These are phyloP conservation scores for Trichomonascaceae sp. DNA, from an alignment of 1,139 yeast species.

Conservation along the genomic window DNA sequence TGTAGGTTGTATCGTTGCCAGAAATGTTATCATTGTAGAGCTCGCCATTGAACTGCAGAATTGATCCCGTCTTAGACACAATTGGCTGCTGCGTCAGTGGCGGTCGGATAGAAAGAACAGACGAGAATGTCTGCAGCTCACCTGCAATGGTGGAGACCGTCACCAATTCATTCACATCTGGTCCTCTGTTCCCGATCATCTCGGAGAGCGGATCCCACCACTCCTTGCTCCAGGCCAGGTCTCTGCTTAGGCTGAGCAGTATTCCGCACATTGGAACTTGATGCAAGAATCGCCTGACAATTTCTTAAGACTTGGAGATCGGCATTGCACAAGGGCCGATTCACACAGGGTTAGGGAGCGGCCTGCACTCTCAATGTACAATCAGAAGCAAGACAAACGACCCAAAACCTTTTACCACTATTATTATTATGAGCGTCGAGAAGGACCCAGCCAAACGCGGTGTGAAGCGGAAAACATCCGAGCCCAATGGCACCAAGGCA, in stretches of 20 bases:
- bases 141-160: conserved; percentile 1
- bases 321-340: no score
- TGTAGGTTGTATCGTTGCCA: conserved; percentile 38
- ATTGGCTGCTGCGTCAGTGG: conserved; percentile 72
- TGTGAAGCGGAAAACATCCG: no score
- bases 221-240: conserved; percentile 2
- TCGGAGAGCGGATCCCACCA: conserved; percentile 7
- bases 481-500: no score
- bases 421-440: no score
- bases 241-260: conserved; percentile 7
- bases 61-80: conserved; percentile 13
- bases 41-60: conserved; percentile 80
- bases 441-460: no score
- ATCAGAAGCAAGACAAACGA: no score
- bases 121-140: conserved; percentile 30
- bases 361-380: no score
- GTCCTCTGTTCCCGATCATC: conserved; percentile 16
- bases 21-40: conserved; percentile 47
- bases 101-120: conserved; percentile 64
- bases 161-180: conserved; percentile 5
- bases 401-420: no score
- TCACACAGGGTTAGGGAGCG: no score
- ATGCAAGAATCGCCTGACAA: no score
- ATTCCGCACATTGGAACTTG: conserved; percentile 22
- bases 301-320: no score